Evolutionary conservation across 2,329 filamentous ascomycete species (phyloP).

Genomic region (Sarocladiaceae sp.): DNA sequence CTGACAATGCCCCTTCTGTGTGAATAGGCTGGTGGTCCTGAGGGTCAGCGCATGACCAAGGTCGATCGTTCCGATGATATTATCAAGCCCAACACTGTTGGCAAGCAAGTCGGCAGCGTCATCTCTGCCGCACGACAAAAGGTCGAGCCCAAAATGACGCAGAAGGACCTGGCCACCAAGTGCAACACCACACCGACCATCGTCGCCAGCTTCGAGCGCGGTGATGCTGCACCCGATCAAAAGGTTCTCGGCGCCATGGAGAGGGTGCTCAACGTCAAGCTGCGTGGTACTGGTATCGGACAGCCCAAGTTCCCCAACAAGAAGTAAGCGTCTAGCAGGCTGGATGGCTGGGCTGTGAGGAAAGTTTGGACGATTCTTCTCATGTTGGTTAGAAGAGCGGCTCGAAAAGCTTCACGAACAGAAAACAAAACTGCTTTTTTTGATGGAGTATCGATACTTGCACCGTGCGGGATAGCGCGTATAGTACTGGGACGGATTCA

Average conservation of each 20-base stretch:
- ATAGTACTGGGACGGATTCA: slow-evolving; percentile 1
- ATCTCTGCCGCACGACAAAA: slow-evolving; percentile 77
- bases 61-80: slow-evolving; percentile 97
- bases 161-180: slow-evolving; percentile 81
- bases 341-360: not conserved
- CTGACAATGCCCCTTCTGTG: slow-evolving; percentile 14
- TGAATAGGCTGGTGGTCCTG: slow-evolving; percentile 33
- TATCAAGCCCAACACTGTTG: slow-evolving; percentile 92
- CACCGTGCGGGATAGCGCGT: slow-evolving; percentile 7
- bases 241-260: slow-evolving; percentile 77
- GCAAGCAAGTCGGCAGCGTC: slow-evolving; percentile 72
- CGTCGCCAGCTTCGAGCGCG: slow-evolving; percentile 82
- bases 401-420: slow-evolving; percentile 2
- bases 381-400: not conserved
- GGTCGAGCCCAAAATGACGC: slow-evolving; percentile 92
- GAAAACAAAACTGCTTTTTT: not conserved
- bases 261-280: slow-evolving; percentile 80
- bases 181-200: slow-evolving; percentile 81
- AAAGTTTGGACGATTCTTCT: not conserved
- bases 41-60: slow-evolving; percentile 95
- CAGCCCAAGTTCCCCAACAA: slow-evolving; percentile 78
- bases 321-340: slow-evolving; percentile 26
- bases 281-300: slow-evolving; percentile 82
- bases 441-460: slow-evolving; percentile 7
- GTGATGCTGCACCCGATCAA: slow-evolving; percentile 74